Percentiles rank a stretch among this genome's conserved stretches.
phyloP scores from a whole-genome alignment of 441 rosid genomes.

The Kokia cookei region DNA sequence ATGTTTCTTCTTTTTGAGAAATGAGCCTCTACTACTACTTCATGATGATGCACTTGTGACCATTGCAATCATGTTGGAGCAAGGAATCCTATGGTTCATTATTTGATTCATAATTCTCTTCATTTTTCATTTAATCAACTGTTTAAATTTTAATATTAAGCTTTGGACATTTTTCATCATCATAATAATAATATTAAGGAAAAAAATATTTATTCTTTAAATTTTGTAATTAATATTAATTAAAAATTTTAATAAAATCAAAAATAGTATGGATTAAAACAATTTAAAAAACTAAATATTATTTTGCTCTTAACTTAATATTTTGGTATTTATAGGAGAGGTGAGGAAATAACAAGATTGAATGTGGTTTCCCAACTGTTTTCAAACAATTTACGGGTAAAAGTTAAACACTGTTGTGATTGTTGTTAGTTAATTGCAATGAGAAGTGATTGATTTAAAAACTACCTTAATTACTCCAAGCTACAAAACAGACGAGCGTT shows the following conservation, averaged over 20 bases:
- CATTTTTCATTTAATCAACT: neutral
- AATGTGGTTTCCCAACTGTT: too few relatives aligned
- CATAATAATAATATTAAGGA: too few relatives aligned
- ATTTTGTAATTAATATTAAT: too few relatives aligned
- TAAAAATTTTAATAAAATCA: too few relatives aligned
- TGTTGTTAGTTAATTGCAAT: neutral
- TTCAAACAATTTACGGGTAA: neutral
- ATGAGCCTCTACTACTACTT: neutral
- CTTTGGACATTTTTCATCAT: neutral
- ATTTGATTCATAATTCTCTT: neutral
- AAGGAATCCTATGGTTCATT: slow-evolving; percentile 15
- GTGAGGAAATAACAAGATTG: too few relatives aligned
- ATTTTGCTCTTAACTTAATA: too few relatives aligned
- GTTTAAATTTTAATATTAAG: neutral
- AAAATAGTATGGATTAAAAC: too few relatives aligned
- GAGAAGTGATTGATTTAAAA: neutral
- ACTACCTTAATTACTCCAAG: neutral
- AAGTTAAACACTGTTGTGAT: neutral
- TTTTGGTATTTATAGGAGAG: too few relatives aligned
- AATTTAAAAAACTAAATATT: too few relatives aligned
- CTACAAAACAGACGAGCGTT: neutral
- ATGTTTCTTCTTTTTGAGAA: neutral
- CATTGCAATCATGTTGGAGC: slow-evolving; percentile 3
- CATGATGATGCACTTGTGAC: neutral
- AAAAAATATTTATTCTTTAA: neutral